Evolutionary conservation across 805 yeast genomes (phyloP), one percentile per base, ranked within the genome.

Genomic region (Babjeviella inositovora): DNA sequence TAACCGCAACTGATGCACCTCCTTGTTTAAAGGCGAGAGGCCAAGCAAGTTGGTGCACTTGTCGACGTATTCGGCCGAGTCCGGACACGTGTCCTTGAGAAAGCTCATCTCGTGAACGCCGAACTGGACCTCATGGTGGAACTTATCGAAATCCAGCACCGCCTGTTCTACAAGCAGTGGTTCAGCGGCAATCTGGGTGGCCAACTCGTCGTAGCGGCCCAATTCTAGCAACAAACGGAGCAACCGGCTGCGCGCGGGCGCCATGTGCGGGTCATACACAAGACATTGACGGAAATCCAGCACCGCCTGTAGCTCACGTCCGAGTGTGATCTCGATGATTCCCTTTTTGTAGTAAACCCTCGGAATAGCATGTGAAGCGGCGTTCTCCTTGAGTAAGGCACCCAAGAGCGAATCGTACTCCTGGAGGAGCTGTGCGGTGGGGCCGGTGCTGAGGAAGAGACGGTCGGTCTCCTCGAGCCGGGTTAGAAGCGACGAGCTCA

Each of bases 281-380:
- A 66, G 38, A 13, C 74, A 63, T 8, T 33, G 38, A 27, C 58
- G 52, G 27, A 75, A 65, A 32, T 67, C 71, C 3, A 41, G 41
- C 6, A 69, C 47, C 0, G 85, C 74, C 18, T 51, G 50, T 15
- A 41, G 31, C 15, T 67, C 75, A 28, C 62, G 64, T 16, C 67
- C 67, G 30, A 70, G 37, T 8, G 70, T 57, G 25, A 70, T 43
- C 25, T 72, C 73, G 3, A 74, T 62, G 20, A 73, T 39, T 1
- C 81, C 84, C 26, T 62, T 58, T 37, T 68, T 72, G 38, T 63
- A 70, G 29, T 60, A 56, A 2, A 71, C 42, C 30, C 60, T 63
- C 0, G 69, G 45, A 10, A 62, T 28, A 5, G 35, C n/a, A n/a
- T n/a, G n/a, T n/a, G n/a, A 30, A 6, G 38, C 30, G 21, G 17